Conservation (phyloP, 164 flowering plant species). For the Protea cynaroides region DNA sequence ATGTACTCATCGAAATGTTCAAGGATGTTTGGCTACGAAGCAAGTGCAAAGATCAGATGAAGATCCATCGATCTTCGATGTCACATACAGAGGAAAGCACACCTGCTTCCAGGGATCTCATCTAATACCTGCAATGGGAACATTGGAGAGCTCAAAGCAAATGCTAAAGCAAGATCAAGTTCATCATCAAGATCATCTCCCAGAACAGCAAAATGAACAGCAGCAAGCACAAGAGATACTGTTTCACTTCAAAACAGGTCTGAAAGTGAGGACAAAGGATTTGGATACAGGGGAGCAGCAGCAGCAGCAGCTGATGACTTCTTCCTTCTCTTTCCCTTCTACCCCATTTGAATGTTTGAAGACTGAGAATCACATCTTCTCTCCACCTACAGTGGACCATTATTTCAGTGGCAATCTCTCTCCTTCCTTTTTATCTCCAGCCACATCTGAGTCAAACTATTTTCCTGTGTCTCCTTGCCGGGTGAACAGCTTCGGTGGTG, state of each 20-base stretch:
- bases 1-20: constrained; percentile 69
- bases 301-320: constrained; percentile 5
- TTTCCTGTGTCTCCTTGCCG: constrained; percentile 32
- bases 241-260: constrained; percentile 24
- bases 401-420: constrained; percentile 18
- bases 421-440: constrained; percentile 27
- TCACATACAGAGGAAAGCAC: constrained; percentile 79
- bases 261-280: constrained; percentile 32
- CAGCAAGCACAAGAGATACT: constrained; percentile 17
- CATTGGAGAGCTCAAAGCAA: constrained; percentile 1
- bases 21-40: constrained; percentile 81
- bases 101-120: constrained; percentile 43
- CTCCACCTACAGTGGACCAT: constrained; percentile 1
- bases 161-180: constrained; percentile 5
- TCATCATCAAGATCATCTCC: not conserved
- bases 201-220: constrained; percentile 10
- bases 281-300: constrained; percentile 24
- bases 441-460: constrained; percentile 34
- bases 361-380: constrained; percentile 8
- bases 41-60: constrained; percentile 92
- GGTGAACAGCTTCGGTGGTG: constrained; percentile 28
- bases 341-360: constrained; percentile 10
- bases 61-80: constrained; percentile 56
- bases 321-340: constrained; percentile 26
- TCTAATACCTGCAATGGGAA: not conserved